These are phyloP conservation scores for Miscanthus lutarioriparius DNA, from an alignment of 176 grass and related monocot species.

Conservation along the genomic window DNA sequence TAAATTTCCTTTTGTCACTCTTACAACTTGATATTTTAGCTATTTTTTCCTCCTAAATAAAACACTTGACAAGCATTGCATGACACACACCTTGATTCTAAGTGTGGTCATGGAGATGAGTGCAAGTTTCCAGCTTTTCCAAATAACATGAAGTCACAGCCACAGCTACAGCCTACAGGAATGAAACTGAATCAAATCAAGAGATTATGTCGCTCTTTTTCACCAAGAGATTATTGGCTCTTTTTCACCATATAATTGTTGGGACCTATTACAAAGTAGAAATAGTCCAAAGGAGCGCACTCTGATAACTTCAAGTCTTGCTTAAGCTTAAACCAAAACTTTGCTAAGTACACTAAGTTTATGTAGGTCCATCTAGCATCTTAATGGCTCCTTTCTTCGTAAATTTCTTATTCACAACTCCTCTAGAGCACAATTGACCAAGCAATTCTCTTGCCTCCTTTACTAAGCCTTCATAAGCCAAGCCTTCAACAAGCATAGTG, in stretches of 20 bases:
- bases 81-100: not conserved
- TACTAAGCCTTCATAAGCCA: constrained; percentile 55
- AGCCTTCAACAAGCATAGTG: constrained; percentile 60
- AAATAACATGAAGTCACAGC: not conserved
- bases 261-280: not conserved
- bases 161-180: not conserved
- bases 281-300: not conserved
- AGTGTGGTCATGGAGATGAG: not conserved
- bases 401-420: constrained; percentile 41
- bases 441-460: constrained; percentile 50
- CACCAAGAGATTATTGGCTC: no score
- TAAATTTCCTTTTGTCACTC: not conserved
- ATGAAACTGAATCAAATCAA: not conserved
- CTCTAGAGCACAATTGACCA: constrained; percentile 36
- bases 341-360: no score
- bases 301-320: not conserved
- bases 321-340: no score
- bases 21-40: not conserved
- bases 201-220: not conserved
- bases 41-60: not conserved
- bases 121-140: not conserved
- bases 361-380: constrained; percentile 30
- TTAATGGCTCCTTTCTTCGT: constrained; percentile 36
- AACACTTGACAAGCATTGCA: not conserved
- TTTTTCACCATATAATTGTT: not conserved